Conservation (phyloP, 371 early-diverging fungal genomes). For the Basidiobolus meristosporus region DNA sequence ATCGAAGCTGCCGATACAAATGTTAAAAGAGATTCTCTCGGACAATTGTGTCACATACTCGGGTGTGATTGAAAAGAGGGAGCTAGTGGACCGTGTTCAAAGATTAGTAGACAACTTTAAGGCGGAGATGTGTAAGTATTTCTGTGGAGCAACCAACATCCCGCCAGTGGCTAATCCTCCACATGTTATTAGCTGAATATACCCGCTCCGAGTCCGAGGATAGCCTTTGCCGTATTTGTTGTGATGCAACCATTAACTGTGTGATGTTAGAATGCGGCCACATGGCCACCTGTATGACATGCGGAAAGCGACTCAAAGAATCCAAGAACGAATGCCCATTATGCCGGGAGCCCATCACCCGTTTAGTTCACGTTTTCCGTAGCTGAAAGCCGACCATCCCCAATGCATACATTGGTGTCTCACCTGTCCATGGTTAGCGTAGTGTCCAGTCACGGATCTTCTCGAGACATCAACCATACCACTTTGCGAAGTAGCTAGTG, state of each 20-base stretch:
- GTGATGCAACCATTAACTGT: slow-evolving; percentile 31
- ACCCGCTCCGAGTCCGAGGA: slow-evolving; percentile 6
- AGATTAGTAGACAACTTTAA: slow-evolving; percentile 17
- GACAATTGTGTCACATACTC: slow-evolving; percentile 23
- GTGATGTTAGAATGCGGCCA: slow-evolving; percentile 29
- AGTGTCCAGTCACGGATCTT: too few species aligned
- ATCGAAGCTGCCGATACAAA: slow-evolving; percentile 17
- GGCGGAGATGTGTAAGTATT: slow-evolving; percentile 5
- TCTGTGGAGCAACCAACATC: too few species aligned
- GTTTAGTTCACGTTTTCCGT: slow-evolving; percentile 24
- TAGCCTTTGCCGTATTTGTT: slow-evolving; percentile 29
- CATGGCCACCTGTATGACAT: slow-evolving; percentile 36
- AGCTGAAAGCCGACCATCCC: too few species aligned
- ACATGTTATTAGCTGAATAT: slow-evolving; percentile 1
- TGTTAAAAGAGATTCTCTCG: slow-evolving; percentile 21
- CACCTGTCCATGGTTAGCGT: too few species aligned
- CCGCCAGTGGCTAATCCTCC: too few species aligned
- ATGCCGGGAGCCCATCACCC: slow-evolving; percentile 28
- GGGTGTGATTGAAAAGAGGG: slow-evolving; percentile 25
- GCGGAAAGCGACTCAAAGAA: slow-evolving; percentile 26
- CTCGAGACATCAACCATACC: too few species aligned
- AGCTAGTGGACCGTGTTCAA: slow-evolving; percentile 20
- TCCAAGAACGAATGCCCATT: slow-evolving; percentile 35
- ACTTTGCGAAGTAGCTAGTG: too few species aligned
- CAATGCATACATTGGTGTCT: too few species aligned